Conservation (phyloP, 225 moss, liverwort and hornwort species). For the Rhytidiadelphus loreus region DNA sequence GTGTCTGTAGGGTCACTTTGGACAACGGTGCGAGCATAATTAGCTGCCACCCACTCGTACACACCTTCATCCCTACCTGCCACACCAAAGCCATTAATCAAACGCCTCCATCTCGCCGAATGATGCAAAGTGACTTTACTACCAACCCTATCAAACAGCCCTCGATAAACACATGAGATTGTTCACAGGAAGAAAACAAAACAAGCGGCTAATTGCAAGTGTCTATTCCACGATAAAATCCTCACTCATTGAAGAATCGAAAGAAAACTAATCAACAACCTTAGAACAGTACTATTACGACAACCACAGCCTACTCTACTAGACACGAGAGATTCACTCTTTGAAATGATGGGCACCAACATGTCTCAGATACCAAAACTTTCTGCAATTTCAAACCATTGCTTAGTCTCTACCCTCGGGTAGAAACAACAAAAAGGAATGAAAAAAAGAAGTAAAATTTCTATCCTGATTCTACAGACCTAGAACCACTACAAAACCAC, state of each 20-base stretch:
- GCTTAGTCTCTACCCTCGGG: neutral
- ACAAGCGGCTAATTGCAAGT: neutral
- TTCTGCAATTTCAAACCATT: neutral
- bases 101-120: neutral
- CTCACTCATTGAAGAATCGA: neutral
- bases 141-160: neutral
- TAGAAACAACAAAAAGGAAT: neutral
- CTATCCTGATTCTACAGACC: neutral
- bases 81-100: conserved; percentile 10
- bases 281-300: neutral
- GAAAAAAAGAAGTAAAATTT: neutral
- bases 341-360: neutral
- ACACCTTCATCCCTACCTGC: conserved; percentile 48
- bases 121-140: neutral
- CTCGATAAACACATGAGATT: neutral
- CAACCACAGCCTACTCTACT: no score
- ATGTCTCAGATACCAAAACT: neutral
- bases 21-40: conserved; percentile 12
- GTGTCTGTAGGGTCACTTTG: conserved; percentile 12
- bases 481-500: neutral
- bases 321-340: neutral
- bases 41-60: conserved; percentile 46
- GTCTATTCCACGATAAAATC: neutral
- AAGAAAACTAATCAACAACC: neutral
- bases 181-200: neutral